Conservation (phyloP, 1,139 yeast genomes). For the Yamadazyma dushanensis region DNA sequence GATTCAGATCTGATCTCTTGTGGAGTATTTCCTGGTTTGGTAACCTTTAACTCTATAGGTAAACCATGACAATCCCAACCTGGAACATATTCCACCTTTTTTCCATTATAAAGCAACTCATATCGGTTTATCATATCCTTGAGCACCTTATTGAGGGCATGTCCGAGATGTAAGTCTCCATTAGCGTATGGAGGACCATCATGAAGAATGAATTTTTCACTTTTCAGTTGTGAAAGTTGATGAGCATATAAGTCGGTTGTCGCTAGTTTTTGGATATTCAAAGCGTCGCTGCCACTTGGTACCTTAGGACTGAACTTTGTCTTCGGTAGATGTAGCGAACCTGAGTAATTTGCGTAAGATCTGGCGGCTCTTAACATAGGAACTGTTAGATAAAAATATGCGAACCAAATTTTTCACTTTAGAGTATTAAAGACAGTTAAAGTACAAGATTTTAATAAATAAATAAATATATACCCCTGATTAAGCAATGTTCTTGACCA, state of each 20-base stretch:
- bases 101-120: constrained; percentile 58
- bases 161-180: constrained; percentile 92
- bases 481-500: constrained; percentile 48
- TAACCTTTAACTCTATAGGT: constrained; percentile 89
- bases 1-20: constrained; percentile 63
- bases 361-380: constrained; percentile 6
- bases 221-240: constrained; percentile 27
- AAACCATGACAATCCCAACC: constrained; percentile 99
- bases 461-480: constrained; percentile 11
- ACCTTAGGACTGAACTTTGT: constrained; percentile 44
- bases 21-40: constrained; percentile 41
- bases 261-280: constrained; percentile 25
- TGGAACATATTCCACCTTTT: constrained; percentile 69
- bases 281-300: constrained; percentile 31
- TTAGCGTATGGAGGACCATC: constrained; percentile 99
- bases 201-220: constrained; percentile 62
- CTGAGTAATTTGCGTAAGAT: constrained; percentile 22
- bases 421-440: too few relatives aligned
- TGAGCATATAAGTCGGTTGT: constrained; percentile 35
- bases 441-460: too few relatives aligned
- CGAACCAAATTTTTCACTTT: constrained; percentile 2
- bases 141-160: constrained; percentile 82
- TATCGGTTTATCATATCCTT: constrained; percentile 83
- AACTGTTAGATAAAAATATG: neutral
- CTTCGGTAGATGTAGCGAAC: constrained; percentile 41